phyloP scores from a whole-genome alignment of 306 rosid genomes.

The Senna tora region DNA sequence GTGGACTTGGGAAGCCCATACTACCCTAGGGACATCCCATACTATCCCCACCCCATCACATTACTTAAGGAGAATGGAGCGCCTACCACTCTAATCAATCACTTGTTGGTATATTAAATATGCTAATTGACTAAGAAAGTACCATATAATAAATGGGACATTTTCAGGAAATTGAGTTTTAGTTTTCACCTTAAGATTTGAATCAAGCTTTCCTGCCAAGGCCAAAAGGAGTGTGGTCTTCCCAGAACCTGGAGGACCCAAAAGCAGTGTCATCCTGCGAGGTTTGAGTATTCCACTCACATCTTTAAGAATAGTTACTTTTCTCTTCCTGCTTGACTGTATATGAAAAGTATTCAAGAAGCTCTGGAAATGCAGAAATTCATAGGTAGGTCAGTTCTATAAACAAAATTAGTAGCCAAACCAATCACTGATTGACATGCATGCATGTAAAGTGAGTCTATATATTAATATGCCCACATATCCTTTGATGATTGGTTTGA shows the following conservation, averaged over 20 bases:
- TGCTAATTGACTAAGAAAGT: not conserved
- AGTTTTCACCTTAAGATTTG: constrained; percentile 53
- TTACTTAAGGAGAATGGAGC: no score
- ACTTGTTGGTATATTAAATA: no score
- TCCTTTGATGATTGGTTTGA: no score
- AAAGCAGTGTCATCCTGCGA: constrained; percentile 72
- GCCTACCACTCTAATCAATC: no score
- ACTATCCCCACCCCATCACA: no score
- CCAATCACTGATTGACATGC: no score
- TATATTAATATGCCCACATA: no score
- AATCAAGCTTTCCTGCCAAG: constrained; percentile 70
- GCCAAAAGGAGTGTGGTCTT: constrained; percentile 74
- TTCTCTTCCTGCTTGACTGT: constrained; percentile 41
- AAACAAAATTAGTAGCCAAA: no score
- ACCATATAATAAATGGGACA: not conserved
- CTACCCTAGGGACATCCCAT: no score
- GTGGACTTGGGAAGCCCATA: no score
- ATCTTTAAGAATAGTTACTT: constrained; percentile 57
- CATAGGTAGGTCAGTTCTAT: no score
- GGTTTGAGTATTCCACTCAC: constrained; percentile 76
- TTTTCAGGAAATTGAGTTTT: not conserved
- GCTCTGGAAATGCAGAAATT: constrained; percentile 22
- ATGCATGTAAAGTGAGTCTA: no score
- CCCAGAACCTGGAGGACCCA: constrained; percentile 88
- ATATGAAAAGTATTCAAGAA: constrained; percentile 43